Percentiles rank a stretch among this genome's conserved stretches.
These are phyloP conservation scores for Bimuria novae-zelandiae DNA, from an alignment of 2,329 filamentous ascomycete species.

Conservation along the genomic window DNA sequence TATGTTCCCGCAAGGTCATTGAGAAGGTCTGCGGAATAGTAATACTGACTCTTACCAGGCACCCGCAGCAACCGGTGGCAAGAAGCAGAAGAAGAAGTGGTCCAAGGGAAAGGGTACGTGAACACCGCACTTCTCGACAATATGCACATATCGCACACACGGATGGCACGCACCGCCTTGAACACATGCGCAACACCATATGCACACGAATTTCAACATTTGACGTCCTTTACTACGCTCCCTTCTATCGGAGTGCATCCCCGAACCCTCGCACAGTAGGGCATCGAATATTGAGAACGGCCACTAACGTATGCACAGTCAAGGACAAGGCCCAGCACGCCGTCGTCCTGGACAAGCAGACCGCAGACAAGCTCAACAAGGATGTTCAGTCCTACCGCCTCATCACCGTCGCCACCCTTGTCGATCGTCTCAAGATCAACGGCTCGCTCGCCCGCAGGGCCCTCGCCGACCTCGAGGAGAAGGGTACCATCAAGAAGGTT, in stretches of 20 bases:
- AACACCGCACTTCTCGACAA: conserved; percentile 10
- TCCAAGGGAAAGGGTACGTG: conserved; percentile 64
- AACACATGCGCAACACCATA: background rate
- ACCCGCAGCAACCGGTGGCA: conserved; percentile 67
- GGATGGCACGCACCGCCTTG: background rate
- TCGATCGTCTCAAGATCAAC: conserved; percentile 99
- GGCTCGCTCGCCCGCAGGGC: conserved; percentile 91
- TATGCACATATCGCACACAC: background rate
- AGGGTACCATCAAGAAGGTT: conserved; percentile 97
- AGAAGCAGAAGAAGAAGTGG: conserved; percentile 87
- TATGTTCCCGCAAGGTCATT: conserved; percentile 25
- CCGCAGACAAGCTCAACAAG: conserved; percentile 98
- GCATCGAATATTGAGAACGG: conserved; percentile 15
- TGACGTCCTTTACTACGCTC: no score
- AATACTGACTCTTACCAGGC: conserved; percentile 39
- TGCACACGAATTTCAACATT: no score
- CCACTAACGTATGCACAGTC: conserved; percentile 63
- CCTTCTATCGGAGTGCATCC: background rate
- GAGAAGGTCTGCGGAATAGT: background rate
- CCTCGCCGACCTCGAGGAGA: conserved; percentile 92
- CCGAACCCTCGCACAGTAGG: conserved; percentile 8
- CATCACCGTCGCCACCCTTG: conserved; percentile 96
- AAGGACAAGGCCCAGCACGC: conserved; percentile 99
- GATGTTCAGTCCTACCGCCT: conserved; percentile 99
- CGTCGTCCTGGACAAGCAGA: conserved; percentile 98